phyloP scores from a whole-genome alignment of 805 yeast species.

The Pichia nakasei region DNA sequence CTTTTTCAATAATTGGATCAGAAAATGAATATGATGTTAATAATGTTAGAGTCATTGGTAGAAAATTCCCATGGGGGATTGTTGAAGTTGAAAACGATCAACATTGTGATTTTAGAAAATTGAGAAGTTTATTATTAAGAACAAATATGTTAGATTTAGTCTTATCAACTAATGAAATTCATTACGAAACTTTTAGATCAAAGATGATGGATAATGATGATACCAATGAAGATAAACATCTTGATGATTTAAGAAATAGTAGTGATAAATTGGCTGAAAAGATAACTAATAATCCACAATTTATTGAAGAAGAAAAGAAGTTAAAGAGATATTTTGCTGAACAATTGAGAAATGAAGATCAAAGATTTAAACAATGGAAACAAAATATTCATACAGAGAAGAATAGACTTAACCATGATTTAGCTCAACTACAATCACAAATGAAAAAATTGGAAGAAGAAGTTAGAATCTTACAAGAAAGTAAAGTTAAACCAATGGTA shows the following conservation, averaged over 20 bases:
- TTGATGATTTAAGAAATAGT: constrained; percentile 10
- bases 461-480: constrained; percentile 52
- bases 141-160: constrained; percentile 79
- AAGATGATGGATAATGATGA: constrained; percentile 46
- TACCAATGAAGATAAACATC: not conserved
- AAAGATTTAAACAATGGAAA: constrained; percentile 98
- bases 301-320: constrained; percentile 92
- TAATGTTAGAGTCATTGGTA: constrained; percentile 63
- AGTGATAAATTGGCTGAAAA: constrained; percentile 29
- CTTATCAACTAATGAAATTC: constrained; percentile 69
- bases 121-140: constrained; percentile 70
- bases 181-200: constrained; percentile 72
- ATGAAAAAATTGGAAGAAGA: constrained; percentile 68
- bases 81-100: constrained; percentile 81
- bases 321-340: constrained; percentile 92
- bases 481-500: constrained; percentile 31
- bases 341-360: constrained; percentile 94
- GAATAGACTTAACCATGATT: constrained; percentile 85
- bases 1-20: constrained; percentile 76
- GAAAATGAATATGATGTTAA: constrained; percentile 60
- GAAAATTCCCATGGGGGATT: constrained; percentile 86
- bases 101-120: constrained; percentile 78
- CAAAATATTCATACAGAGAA: constrained; percentile 92
- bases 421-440: constrained; percentile 79
- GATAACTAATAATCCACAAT: constrained; percentile 70